Percentiles rank a stretch among this genome's conserved stretches.
phyloP scores from a whole-genome alignment of 208 protist species.

The Paratrypanosoma confusum region DNA sequence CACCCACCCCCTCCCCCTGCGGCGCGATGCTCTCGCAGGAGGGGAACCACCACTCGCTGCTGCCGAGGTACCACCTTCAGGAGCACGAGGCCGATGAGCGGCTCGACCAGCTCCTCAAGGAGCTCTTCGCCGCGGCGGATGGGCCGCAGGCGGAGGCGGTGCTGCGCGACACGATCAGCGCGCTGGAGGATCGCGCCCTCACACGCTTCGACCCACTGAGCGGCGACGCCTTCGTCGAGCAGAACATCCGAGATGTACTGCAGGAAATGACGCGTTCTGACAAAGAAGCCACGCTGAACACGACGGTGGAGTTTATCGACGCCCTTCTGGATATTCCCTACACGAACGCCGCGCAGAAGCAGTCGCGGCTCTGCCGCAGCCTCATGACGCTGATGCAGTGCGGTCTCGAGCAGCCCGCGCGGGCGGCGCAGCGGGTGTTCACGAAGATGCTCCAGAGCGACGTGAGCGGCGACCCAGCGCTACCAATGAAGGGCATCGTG shows the following conservation, averaged over 20 bases:
- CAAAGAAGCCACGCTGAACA: constrained; percentile 33
- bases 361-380: constrained; percentile 69
- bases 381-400: constrained; percentile 61
- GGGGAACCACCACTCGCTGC: no score
- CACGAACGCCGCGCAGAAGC: constrained; percentile 70
- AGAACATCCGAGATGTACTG: constrained; percentile 71
- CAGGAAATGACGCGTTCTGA: constrained; percentile 45
- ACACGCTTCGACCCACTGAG: constrained; percentile 64
- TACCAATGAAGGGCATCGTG: constrained; percentile 72
- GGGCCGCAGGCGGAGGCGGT: constrained; percentile 48
- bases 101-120: constrained; percentile 61
- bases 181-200: constrained; percentile 66
- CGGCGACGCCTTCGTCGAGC: constrained; percentile 72
- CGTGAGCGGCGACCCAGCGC: constrained; percentile 20
- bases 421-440: constrained; percentile 69
- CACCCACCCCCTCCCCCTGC: no score
- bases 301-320: constrained; percentile 70
- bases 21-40: no score
- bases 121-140: constrained; percentile 61
- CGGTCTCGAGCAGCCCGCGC: constrained; percentile 44
- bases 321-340: constrained; percentile 68
- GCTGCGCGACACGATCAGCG: constrained; percentile 59
- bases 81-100: constrained; percentile 62
- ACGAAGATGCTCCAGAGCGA: constrained; percentile 60
- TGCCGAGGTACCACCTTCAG: background rate